A percentile compares a stretch with the other conserved stretches of the same genome.
phyloP scores from a whole-genome alignment of 768 basidiomycete species.

The Boletus bicolor region DNA sequence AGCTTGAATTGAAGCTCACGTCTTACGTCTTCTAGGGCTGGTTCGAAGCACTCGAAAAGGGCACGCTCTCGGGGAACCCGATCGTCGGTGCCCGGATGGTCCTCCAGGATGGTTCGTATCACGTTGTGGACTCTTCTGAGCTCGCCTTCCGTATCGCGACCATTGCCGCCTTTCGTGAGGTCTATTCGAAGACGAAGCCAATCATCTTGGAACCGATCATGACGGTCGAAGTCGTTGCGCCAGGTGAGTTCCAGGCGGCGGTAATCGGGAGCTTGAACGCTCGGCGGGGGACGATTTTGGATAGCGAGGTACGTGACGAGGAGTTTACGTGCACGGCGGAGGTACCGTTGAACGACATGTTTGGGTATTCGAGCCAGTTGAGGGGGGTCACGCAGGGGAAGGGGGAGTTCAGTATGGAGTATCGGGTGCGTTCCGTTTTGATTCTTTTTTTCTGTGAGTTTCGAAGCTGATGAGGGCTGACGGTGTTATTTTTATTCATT shows the following conservation, averaged over 20 bases:
- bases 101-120: slow-evolving; percentile 87
- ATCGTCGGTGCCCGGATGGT: slow-evolving; percentile 85
- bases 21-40: slow-evolving; percentile 62
- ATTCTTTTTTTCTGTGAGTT: not conserved
- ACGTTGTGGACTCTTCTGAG: slow-evolving; percentile 95
- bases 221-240: slow-evolving; percentile 96
- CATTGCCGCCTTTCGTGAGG: slow-evolving; percentile 90
- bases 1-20: not conserved
- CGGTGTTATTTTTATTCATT: not conserved
- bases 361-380: slow-evolving; percentile 91
- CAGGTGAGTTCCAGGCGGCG: slow-evolving; percentile 90
- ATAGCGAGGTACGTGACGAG: slow-evolving; percentile 95
- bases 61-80: slow-evolving; percentile 81
- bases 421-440: slow-evolving; percentile 49
- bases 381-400: slow-evolving; percentile 96
- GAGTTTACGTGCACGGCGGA: slow-evolving; percentile 92
- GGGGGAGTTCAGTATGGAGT: slow-evolving; percentile 82
- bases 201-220: slow-evolving; percentile 97
- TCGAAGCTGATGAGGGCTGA: not conserved
- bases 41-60: slow-evolving; percentile 90
- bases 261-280: slow-evolving; percentile 95
- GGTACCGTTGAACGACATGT: slow-evolving; percentile 97
- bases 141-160: slow-evolving; percentile 90
- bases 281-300: slow-evolving; percentile 89
- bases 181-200: slow-evolving; percentile 70